Evolutionary conservation across 768 basidiomycete species (phyloP).

Genomic region (Strobilomyces dryophilus): DNA sequence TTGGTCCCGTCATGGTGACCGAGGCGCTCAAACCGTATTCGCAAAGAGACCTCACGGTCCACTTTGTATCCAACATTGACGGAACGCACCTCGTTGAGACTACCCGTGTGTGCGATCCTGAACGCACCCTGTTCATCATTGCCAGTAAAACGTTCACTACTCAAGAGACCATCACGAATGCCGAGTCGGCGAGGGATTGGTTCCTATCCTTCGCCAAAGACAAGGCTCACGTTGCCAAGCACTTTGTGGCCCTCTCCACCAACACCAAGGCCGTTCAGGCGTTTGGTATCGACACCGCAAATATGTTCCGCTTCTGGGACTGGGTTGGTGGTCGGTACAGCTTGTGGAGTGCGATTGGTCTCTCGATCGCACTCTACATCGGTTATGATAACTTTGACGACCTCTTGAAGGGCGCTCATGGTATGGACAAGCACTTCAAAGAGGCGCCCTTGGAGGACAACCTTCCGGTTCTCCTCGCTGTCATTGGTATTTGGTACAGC

Average conservation of each 20-base stretch:
- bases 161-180: conserved; percentile 99
- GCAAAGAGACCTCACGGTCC: conserved; percentile 79
- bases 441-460: conserved; percentile 84
- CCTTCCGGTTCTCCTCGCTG: conserved; percentile 85
- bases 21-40: conserved; percentile 94
- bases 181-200: conserved; percentile 90
- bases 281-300: conserved; percentile 86
- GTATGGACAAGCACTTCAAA: conserved; percentile 97
- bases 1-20: conserved; percentile 98
- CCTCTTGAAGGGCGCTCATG: conserved; percentile 88
- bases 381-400: conserved; percentile 93
- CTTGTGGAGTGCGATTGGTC: conserved; percentile 96
- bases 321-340: conserved; percentile 99
- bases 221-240: conserved; percentile 92
- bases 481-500: conserved; percentile 97
- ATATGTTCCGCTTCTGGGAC: conserved; percentile 99
- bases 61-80: conserved; percentile 98
- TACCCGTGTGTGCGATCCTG: conserved; percentile 73
- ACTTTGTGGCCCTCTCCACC: conserved; percentile 97
- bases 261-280: conserved; percentile 90
- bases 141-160: conserved; percentile 99
- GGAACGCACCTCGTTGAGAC: conserved; percentile 96
- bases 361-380: conserved; percentile 89
- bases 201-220: conserved; percentile 84
- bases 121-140: conserved; percentile 95